Evolutionary conservation across 2,329 filamentous ascomycete genomes (phyloP), one percentile per base, ranked within the genome.

Genomic region (Nemania sp.): DNA sequence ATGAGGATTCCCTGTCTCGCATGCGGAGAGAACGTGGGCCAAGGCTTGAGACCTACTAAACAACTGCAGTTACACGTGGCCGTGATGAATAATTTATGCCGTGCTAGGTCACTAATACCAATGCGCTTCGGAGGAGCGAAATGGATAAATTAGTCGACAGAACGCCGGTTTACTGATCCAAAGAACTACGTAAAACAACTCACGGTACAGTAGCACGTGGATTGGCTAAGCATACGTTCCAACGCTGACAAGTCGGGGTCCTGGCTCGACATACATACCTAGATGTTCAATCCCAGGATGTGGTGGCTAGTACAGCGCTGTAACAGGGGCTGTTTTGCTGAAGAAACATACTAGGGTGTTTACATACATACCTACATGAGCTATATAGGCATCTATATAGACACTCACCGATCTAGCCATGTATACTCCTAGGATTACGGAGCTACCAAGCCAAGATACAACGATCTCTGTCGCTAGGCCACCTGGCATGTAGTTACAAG

Each of bases 391-490:
- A 26, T 6, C 20, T 27, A 61, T 45, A 45, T 45, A 45, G 15
- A 20, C n/a, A n/a, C 41, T 45, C n/a, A 51, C 24, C n/a, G 22
- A 26, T 10, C 20, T 51, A 51, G 47, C 7, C 4, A 10, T 32
- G 15, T 52, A 26, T 24, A 51, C n/a, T n/a, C n/a, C n/a, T 7
- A 20, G 6, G 5, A 22, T 51, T 51, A 26, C 22, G 7, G 22
- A 60, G n/a, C n/a, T n/a, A n/a, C n/a, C n/a, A 35, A 51, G 41
- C 57, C 51, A 57, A 58, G 26, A 57, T 47, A 58, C 52, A 41
- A 27, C 29, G 35, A 68, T 66, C 62, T 52, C 27, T 18, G 15
- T 68, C 41, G 32, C 51, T 59, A 59, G 47, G 58, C 55, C 63
- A 59, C 29, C 57, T 45, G 53, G 54, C 38, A 38, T 20, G 54